Conservation (phyloP, 31 red algal genomes). For the Odonthalia washingtoniensis region DNA sequence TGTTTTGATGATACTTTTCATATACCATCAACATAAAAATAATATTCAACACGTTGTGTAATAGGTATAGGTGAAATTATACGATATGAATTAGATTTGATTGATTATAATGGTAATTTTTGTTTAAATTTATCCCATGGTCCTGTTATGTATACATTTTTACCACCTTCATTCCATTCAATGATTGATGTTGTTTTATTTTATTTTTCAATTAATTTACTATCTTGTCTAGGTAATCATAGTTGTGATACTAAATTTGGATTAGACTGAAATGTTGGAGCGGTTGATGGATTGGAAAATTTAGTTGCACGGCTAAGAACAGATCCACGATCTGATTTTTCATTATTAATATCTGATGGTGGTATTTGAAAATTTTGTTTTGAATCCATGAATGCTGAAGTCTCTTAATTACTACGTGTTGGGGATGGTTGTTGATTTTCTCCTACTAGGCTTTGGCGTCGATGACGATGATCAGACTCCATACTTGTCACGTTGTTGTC, state of each 20-base stretch:
- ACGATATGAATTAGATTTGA: conserved; percentile 65
- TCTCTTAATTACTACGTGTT: too few species aligned
- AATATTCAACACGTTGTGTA: conserved; percentile 68
- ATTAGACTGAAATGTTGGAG: neutral
- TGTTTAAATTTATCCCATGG: conserved; percentile 76
- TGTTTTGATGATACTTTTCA: conserved; percentile 41
- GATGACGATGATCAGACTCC: too few species aligned
- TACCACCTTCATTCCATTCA: conserved; percentile 74
- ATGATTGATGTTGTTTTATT: conserved; percentile 63
- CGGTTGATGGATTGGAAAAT: conserved; percentile 43
- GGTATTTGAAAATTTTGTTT: too few species aligned
- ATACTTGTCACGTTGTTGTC: too few species aligned
- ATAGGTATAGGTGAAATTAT: conserved; percentile 61
- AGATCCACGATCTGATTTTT: conserved; percentile 12
- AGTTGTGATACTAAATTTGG: too few species aligned
- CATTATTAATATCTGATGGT: too few species aligned
- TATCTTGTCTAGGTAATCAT: conserved; percentile 49
- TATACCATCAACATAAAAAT: conserved; percentile 71
- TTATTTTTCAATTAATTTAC: conserved; percentile 47
- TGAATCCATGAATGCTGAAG: too few species aligned
- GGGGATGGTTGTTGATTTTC: too few species aligned
- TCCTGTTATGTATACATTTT: conserved; percentile 71
- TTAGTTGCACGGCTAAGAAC: conserved; percentile 55
- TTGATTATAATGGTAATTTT: conserved; percentile 70
- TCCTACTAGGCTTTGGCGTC: too few species aligned